phyloP scores from a whole-genome alignment of 2,329 filamentous ascomycete genomes.

The Apiospora hydei region DNA sequence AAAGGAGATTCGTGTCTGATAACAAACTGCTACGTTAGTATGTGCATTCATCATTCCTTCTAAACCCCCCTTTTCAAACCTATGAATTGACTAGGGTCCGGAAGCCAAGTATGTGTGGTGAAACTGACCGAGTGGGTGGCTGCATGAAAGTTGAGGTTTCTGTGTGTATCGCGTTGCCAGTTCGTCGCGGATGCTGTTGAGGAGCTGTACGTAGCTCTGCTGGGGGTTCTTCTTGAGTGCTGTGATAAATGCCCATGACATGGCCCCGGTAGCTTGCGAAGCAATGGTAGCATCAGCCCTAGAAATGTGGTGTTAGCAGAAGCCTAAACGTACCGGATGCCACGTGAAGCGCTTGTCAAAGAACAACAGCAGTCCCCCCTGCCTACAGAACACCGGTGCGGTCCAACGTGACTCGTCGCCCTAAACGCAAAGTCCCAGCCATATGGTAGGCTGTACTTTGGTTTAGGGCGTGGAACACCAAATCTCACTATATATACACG shows the following conservation, averaged over 20 bases:
- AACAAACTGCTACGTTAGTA: conserved; percentile 30
- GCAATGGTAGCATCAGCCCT: conserved; percentile 91
- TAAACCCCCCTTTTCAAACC: conserved; percentile 19
- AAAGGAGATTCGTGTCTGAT: conserved; percentile 69
- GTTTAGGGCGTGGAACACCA: conserved; percentile 47
- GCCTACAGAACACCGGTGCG: conserved; percentile 17
- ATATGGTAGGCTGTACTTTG: conserved; percentile 42
- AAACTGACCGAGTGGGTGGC: conserved; percentile 87
- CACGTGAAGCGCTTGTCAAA: not conserved
- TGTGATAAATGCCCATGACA: conserved; percentile 97
- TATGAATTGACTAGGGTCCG: conserved; percentile 1
- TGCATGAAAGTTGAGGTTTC: conserved; percentile 95
- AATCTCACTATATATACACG: not conserved
- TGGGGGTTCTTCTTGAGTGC: conserved; percentile 91
- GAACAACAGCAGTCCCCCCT: not conserved
- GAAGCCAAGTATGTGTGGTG: conserved; percentile 29
- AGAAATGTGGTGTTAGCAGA: conserved; percentile 26
- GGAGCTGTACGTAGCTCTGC: conserved; percentile 93
- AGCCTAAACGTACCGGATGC: not conserved
- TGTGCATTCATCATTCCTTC: conserved; percentile 6
- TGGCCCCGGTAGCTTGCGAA: conserved; percentile 91
- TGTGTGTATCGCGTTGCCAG: conserved; percentile 87
- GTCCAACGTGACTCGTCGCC: conserved; percentile 55
- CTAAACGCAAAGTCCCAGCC: conserved; percentile 51
- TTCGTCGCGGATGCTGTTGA: conserved; percentile 95